Percentiles rank a stretch among this genome's conserved stretches.
phyloP scores from a whole-genome alignment of 2,329 filamentous ascomycete genomes.

The Botrytis fragariae region DNA sequence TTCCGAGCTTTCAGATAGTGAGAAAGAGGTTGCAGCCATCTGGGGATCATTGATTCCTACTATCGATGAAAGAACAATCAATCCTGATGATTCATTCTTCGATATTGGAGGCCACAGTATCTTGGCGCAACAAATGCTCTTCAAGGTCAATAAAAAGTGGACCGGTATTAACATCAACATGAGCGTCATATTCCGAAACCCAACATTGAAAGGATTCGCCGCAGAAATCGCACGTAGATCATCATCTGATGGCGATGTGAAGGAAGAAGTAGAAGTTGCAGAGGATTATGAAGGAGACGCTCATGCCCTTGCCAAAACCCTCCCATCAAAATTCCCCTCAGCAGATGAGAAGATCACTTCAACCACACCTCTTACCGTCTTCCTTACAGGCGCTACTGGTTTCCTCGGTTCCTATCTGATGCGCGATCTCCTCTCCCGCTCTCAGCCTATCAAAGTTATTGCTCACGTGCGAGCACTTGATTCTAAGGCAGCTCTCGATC shows the following conservation, averaged over 20 bases:
- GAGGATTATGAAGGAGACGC: constrained; percentile 48
- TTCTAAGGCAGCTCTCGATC: constrained; percentile 56
- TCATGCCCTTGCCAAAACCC: constrained; percentile 40
- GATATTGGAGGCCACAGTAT: constrained; percentile 79
- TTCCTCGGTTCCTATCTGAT: constrained; percentile 84
- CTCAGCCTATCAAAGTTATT: constrained; percentile 60
- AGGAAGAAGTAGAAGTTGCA: constrained; percentile 44
- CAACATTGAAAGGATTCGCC: constrained; percentile 53
- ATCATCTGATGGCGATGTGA: constrained; percentile 34
- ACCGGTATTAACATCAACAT: constrained; percentile 66
- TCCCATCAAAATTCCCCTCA: constrained; percentile 42
- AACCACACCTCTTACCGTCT: constrained; percentile 54
- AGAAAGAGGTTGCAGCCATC: constrained; percentile 65
- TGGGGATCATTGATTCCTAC: constrained; percentile 71
- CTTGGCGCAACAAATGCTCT: constrained; percentile 76
- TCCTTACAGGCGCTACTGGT: constrained; percentile 86
- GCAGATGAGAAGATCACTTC: constrained; percentile 35
- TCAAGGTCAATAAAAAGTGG: constrained; percentile 63
- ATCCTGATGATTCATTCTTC: constrained; percentile 66
- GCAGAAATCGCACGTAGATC: constrained; percentile 49
- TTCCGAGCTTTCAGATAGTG: constrained; percentile 52
- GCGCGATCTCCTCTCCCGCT: constrained; percentile 66
- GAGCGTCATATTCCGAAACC: constrained; percentile 65
- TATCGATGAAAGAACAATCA: constrained; percentile 65
- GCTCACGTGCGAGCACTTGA: constrained; percentile 73